phyloP scores from a whole-genome alignment of 148 eudicot genomes.

The Salicornia ramosissima region DNA sequence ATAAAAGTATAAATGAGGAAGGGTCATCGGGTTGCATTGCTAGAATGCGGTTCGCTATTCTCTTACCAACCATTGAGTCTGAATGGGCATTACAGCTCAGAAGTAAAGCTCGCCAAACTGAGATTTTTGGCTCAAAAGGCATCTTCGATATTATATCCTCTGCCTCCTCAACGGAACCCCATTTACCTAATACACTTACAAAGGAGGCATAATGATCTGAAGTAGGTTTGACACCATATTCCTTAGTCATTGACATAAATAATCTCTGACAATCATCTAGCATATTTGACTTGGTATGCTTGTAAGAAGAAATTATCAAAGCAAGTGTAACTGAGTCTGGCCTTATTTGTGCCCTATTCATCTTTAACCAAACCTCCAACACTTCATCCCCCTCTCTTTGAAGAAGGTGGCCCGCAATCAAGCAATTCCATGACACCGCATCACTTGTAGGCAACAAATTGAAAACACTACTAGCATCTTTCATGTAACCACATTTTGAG shows the following conservation, averaged over 20 bases:
- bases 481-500: slow-evolving; percentile 65
- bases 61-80: slow-evolving; percentile 41
- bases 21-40: slow-evolving; percentile 60
- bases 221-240: slow-evolving; percentile 47
- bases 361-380: slow-evolving; percentile 54
- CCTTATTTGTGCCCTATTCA: slow-evolving; percentile 36
- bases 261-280: slow-evolving; percentile 54
- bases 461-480: slow-evolving; percentile 48
- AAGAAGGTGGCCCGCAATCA: slow-evolving; percentile 67
- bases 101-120: slow-evolving; percentile 80
- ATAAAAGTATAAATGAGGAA: slow-evolving; percentile 56
- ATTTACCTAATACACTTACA: slow-evolving; percentile 61
- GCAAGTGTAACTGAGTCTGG: slow-evolving; percentile 56
- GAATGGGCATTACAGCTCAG: slow-evolving; percentile 47
- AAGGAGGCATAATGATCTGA: slow-evolving; percentile 70
- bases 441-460: slow-evolving; percentile 45
- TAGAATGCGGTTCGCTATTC: slow-evolving; percentile 59
- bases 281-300: slow-evolving; percentile 46
- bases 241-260: slow-evolving; percentile 54
- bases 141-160: slow-evolving; percentile 49
- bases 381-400: slow-evolving; percentile 72
- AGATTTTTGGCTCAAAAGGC: slow-evolving; percentile 55
- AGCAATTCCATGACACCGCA: slow-evolving; percentile 70
- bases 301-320: slow-evolving; percentile 58
- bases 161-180: slow-evolving; percentile 80